A percentile compares a stretch with the other conserved stretches of the same genome.
phyloP scores from a whole-genome alignment of 352 stramenopile species.

The Phytophthora rubi region DNA sequence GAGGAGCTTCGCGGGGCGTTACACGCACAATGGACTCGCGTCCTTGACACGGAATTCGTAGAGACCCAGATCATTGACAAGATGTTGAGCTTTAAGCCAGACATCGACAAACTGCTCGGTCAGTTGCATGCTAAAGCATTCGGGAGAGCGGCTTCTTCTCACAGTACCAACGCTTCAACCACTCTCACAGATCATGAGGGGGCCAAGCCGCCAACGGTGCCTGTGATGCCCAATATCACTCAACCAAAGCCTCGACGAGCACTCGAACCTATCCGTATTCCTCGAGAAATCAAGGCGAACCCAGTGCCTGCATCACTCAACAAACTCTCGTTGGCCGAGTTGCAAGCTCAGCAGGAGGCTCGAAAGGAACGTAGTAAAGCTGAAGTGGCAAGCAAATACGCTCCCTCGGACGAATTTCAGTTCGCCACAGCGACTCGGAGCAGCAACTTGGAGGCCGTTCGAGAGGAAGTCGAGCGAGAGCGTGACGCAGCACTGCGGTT shows the following conservation, averaged over 20 bases:
- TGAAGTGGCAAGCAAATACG: conserved; percentile 78
- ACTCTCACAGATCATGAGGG: neutral
- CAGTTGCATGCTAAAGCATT: conserved; percentile 78
- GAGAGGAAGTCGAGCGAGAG: conserved; percentile 71
- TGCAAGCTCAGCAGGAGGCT: conserved; percentile 61
- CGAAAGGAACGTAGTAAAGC: conserved; percentile 65
- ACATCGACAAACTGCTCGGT: conserved; percentile 48
- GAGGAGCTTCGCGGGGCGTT: conserved; percentile 68
- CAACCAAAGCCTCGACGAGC: conserved; percentile 74
- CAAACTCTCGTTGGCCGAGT: conserved; percentile 62
- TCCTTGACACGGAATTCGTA: conserved; percentile 89
- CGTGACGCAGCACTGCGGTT: conserved; percentile 65
- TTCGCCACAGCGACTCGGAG: conserved; percentile 72
- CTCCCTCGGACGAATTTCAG: conserved; percentile 71
- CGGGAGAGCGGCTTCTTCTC: conserved; percentile 40
- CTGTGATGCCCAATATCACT: conserved; percentile 86
- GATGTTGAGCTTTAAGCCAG: conserved; percentile 51
- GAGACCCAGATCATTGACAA: conserved; percentile 73
- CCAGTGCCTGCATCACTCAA: conserved; percentile 75
- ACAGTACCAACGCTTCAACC: neutral
- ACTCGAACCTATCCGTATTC: conserved; percentile 81
- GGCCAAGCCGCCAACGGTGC: conserved; percentile 67
- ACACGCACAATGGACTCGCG: conserved; percentile 76
- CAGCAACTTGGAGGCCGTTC: conserved; percentile 75
- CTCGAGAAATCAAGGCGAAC: conserved; percentile 75